A percentile compares a stretch with the other conserved stretches of the same genome.
Conservation (phyloP, 164 flowering plant species). For the Aristolochia fimbriata region DNA sequence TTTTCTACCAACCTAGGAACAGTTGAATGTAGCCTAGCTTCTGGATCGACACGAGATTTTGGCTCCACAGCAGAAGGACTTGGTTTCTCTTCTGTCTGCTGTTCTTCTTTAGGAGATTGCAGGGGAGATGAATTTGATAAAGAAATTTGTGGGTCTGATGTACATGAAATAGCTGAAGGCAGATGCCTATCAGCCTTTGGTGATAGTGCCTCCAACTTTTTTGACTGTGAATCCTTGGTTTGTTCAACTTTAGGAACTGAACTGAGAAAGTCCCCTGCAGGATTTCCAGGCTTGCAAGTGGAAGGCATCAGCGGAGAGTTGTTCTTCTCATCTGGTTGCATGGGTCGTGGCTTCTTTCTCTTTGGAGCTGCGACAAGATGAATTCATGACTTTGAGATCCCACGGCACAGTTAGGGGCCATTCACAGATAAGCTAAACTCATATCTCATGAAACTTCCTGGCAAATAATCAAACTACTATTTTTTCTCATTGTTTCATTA, state of each 20-base stretch:
- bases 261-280: neutral
- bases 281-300: conserved; percentile 4
- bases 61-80: conserved; percentile 1
- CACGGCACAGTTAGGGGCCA: neutral
- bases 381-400: no score
- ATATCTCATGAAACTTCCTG: neutral
- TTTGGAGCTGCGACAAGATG: conserved; percentile 10
- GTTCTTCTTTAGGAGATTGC: neutral
- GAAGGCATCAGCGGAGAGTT: conserved; percentile 3
- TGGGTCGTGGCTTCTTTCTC: conserved; percentile 10
- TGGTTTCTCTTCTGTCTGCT: conserved; percentile 2
- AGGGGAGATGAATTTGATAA: conserved; percentile 4
- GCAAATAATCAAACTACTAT: no score
- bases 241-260: conserved; percentile 6
- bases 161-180: neutral
- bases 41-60: neutral
- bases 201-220: conserved; percentile 1
- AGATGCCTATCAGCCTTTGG: conserved; percentile 3
- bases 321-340: conserved; percentile 1
- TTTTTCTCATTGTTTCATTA: conserved; percentile 1
- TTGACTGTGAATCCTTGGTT: neutral
- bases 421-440: neutral
- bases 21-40: neutral
- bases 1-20: neutral
- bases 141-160: neutral